Evolutionary conservation across 371 early-diverging fungal species (phyloP).

Genomic region (Circinella minor): DNA sequence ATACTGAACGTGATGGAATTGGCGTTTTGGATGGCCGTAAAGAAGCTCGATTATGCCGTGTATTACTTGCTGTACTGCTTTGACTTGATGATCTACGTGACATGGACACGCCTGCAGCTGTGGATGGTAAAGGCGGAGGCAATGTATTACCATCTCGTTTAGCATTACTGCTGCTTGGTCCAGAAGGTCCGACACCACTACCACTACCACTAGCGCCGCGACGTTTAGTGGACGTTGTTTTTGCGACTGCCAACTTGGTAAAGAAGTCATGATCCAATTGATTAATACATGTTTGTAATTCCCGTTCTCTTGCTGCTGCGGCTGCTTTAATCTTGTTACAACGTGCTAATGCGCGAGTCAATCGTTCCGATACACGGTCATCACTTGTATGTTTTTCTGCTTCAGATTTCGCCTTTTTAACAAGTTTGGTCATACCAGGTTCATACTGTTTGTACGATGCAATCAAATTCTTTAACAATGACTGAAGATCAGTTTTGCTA

Average conservation of each 20-base stretch:
- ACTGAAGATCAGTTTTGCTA: conserved; percentile 54
- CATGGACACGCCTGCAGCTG: background rate
- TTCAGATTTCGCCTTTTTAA: conserved; percentile 38
- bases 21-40: conserved; percentile 1
- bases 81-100: conserved; percentile 5
- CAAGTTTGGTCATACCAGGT: conserved; percentile 36
- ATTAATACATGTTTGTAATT: conserved; percentile 44
- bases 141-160: background rate
- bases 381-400: conserved; percentile 36
- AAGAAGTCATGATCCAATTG: conserved; percentile 52
- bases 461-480: conserved; percentile 47
- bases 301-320: conserved; percentile 38
- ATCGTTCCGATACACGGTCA: conserved; percentile 43
- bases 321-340: conserved; percentile 44
- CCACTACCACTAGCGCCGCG: background rate
- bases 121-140: background rate
- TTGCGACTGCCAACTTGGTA: conserved; percentile 50
- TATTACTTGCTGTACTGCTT: conserved; percentile 1
- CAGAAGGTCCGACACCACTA: conserved; percentile 11
- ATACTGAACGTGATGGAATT: background rate
- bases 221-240: conserved; percentile 46
- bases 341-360: conserved; percentile 43
- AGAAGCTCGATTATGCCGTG: background rate
- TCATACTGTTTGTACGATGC: conserved; percentile 51
- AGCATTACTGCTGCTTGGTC: background rate